Evolutionary conservation across 2,329 filamentous ascomycete species (phyloP).

Genomic region (Exophiala sp.): DNA sequence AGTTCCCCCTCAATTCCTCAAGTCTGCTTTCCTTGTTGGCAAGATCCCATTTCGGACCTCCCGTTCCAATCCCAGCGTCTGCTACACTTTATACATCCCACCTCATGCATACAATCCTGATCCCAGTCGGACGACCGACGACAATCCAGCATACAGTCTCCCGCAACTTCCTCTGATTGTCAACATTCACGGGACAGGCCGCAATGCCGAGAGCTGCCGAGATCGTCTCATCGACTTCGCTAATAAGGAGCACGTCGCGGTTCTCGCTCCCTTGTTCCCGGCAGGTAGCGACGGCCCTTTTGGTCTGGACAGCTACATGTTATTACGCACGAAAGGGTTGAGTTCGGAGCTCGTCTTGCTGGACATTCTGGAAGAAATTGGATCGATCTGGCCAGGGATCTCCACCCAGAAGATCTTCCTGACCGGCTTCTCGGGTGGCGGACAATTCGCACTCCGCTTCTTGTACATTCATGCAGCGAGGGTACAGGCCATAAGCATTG

Average conservation of each 20-base stretch:
- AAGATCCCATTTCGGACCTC: constrained; percentile 18
- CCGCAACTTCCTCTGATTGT: constrained; percentile 31
- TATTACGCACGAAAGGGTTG: constrained; percentile 26
- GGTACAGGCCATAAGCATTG: constrained; percentile 31
- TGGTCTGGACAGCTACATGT: constrained; percentile 33
- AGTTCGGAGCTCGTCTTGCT: constrained; percentile 31
- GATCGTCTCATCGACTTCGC: constrained; percentile 26
- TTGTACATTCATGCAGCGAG: constrained; percentile 33
- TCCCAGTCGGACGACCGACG: not conserved
- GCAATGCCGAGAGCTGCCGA: constrained; percentile 18
- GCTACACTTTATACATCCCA: constrained; percentile 5
- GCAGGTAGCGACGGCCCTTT: constrained; percentile 31
- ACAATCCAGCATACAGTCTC: not conserved
- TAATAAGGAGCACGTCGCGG: constrained; percentile 28
- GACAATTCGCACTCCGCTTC: constrained; percentile 34
- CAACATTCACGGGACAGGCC: constrained; percentile 32
- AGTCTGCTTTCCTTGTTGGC: constrained; percentile 29
- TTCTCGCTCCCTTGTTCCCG: constrained; percentile 34
- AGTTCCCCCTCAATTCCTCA: constrained; percentile 27
- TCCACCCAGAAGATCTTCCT: constrained; percentile 30
- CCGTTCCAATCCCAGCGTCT: not conserved
- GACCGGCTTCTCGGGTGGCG: constrained; percentile 34
- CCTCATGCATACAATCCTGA: constrained; percentile 1
- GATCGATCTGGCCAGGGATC: constrained; percentile 31
- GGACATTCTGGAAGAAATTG: constrained; percentile 33